Evolutionary conservation across 2,329 filamentous ascomycete genomes (phyloP).

Genomic region (Fonsecaea monophora): DNA sequence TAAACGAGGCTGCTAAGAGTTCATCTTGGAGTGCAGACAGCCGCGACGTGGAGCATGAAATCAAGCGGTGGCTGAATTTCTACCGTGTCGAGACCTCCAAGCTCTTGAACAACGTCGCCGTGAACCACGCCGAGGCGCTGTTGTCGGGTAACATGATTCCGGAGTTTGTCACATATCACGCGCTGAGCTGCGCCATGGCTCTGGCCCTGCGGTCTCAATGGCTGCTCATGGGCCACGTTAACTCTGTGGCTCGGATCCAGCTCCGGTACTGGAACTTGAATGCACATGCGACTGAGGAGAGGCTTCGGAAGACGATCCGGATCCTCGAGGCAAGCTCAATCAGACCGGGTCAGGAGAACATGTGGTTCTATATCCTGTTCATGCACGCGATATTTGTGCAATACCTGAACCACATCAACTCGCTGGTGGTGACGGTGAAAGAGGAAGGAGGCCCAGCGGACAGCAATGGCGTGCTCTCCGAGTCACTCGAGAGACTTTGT

Average conservation of each 20-base stretch:
- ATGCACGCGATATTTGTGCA: not conserved
- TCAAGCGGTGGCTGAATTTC: not conserved
- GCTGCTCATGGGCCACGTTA: not conserved
- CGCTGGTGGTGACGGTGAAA: not conserved
- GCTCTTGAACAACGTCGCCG: not conserved
- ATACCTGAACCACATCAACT: not conserved
- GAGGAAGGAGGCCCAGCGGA: not conserved
- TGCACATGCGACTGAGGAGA: not conserved
- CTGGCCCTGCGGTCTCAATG: not conserved
- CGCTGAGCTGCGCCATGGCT: not conserved
- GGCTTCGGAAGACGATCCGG: not conserved
- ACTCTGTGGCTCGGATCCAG: not conserved
- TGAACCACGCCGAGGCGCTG: not conserved
- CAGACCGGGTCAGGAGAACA: not conserved
- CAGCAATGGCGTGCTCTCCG: not conserved
- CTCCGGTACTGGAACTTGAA: not conserved
- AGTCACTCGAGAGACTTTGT: not conserved
- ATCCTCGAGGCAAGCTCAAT: not conserved
- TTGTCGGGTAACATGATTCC: not conserved
- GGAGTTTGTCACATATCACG: not conserved
- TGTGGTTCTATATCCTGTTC: constrained; percentile 2
- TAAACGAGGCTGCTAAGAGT: not conserved
- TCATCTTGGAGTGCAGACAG: not conserved
- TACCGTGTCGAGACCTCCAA: not conserved
- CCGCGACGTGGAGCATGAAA: constrained; percentile 3